Base-by-base conservation (phyloP, 2,329 filamentous ascomycete species). In the Hypocreales sp. region DNA sequence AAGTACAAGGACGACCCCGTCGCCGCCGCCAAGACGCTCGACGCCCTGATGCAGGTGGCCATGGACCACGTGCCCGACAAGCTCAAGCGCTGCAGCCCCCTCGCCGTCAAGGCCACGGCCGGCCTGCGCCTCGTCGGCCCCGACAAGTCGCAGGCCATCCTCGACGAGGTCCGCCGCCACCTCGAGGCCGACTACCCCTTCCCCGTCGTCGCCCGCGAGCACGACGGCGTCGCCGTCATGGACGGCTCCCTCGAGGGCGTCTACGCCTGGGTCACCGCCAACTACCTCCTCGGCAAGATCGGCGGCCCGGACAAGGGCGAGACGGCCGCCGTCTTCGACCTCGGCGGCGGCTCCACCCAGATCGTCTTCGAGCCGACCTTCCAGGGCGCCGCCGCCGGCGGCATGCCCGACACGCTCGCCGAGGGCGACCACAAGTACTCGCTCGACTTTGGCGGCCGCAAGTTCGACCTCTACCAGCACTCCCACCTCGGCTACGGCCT, bases 331-430 rank as follows among this genome's bases (percentile, higher is more conserved):
- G 74, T 94, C 32, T 93, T 98, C 46, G 90, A 98, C 49, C 77
- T 98, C 26, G 90, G 90, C 36, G 90, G 90, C 44, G 90, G 90
- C 29, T 94, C 86, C 14, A 98, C 92, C 10, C 90, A 98, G 60
- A 94, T 98, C 47, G 92, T 98, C 40, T 98, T 95, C 55, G 75
- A 98, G 61, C 92, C 92, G 14, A 92, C 79, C 27, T 98, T 93
- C 58, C 78, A 81, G 50, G 67, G 70, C 30, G 67, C 69, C 31
- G 55, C 68, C 30, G 61, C 67, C 26, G 80, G 81, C 35, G 86
- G 84, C 33, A 79, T 94, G 64, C 86, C 86, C 0, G 76, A 82
- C 48, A 79, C 76, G 50, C 67, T 98, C 44, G 68, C 76, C 12
- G 78, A 86, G 23, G 90, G 90, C 31, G 86, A 95, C 47, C 90